phyloP scores from a whole-genome alignment of 495 filamentous ascomycete species.

The Astrothelium subdiscretum region DNA sequence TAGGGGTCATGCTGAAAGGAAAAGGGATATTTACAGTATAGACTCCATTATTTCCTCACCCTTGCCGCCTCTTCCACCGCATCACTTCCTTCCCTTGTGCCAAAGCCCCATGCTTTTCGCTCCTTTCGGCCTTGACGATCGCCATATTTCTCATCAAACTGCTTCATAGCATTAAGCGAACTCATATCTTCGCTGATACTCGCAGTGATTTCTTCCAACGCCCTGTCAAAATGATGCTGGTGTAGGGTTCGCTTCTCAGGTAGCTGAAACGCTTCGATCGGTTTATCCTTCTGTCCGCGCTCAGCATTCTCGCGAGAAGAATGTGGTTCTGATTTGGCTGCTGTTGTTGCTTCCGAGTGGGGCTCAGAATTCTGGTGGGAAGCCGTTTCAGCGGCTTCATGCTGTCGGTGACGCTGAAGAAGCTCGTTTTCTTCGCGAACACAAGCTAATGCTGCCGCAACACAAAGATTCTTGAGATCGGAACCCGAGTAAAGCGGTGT shows the following conservation, averaged over 20 bases:
- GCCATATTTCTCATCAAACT: conserved; percentile 94
- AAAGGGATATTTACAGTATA: not conserved
- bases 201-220: conserved; percentile 78
- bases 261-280: conserved; percentile 38
- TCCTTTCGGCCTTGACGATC: conserved; percentile 51
- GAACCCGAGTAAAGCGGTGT: conserved; percentile 95
- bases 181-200: conserved; percentile 95
- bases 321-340: not conserved
- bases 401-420: not conserved
- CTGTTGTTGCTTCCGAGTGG: too few relatives aligned
- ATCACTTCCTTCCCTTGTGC: not conserved
- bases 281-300: conserved; percentile 24
- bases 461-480: conserved; percentile 87
- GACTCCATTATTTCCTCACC: not conserved
- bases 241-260: conserved; percentile 56
- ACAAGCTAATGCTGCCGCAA: conserved; percentile 79
- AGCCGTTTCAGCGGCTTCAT: conserved; percentile 17
- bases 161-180: conserved; percentile 68
- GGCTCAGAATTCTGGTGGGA: not conserved
- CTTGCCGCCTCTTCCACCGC: not conserved
- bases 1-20: not conserved
- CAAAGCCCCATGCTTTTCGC: not conserved
- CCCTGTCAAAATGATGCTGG: conserved; percentile 66
- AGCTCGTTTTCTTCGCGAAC: conserved; percentile 70
- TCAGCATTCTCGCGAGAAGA: conserved; percentile 1